These are phyloP conservation scores for Penicillium samsonianum DNA, from an alignment of 495 filamentous ascomycete species.

Conservation along the genomic window DNA sequence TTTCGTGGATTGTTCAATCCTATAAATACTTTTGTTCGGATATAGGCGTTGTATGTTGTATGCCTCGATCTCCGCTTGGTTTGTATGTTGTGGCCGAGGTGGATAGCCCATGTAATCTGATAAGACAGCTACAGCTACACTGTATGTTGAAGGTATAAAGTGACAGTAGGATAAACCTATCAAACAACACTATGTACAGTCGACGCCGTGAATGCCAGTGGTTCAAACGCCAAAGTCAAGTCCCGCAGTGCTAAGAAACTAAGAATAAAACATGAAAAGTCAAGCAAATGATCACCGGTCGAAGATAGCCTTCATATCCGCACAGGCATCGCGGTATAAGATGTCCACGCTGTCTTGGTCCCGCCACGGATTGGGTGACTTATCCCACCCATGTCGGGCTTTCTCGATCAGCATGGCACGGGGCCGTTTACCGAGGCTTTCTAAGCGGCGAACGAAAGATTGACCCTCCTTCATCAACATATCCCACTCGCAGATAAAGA, in stretches of 20 bases:
- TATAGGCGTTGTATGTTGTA: no score
- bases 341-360: slow-evolving; percentile 46
- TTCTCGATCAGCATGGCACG: slow-evolving; percentile 69
- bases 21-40: no score
- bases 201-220: slow-evolving; percentile 8
- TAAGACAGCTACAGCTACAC: neutral
- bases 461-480: slow-evolving; percentile 82
- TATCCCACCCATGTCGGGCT: slow-evolving; percentile 84
- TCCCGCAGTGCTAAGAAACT: neutral
- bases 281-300: slow-evolving; percentile 22
- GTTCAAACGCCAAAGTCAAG: neutral
- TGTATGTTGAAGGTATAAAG: neutral
- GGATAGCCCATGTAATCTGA: neutral
- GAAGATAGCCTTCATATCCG: slow-evolving; percentile 48
- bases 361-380: slow-evolving; percentile 75
- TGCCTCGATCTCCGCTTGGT: no score
- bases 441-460: slow-evolving; percentile 63
- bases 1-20: no score
- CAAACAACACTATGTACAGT: slow-evolving; percentile 8
- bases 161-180: neutral
- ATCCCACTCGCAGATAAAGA: slow-evolving; percentile 89
- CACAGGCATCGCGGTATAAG: slow-evolving; percentile 47
- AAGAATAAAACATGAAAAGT: neutral
- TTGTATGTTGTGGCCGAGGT: neutral
- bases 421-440: slow-evolving; percentile 65